phyloP scores from a whole-genome alignment of 768 basidiomycete genomes.

The Termitomyces sp. region DNA sequence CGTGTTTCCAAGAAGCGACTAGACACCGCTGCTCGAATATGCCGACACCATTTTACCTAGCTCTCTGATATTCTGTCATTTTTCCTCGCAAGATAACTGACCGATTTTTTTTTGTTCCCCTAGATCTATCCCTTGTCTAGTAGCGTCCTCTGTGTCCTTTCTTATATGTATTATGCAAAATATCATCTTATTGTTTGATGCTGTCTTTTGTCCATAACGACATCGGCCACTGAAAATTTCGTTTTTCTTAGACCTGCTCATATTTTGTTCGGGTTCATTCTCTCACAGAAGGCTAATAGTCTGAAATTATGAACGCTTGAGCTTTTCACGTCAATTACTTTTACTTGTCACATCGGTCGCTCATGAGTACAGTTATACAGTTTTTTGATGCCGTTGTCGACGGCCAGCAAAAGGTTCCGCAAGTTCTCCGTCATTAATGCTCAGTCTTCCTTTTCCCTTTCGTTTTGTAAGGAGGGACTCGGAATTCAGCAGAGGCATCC shows the following conservation, averaged over 20 bases:
- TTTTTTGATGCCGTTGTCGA: background rate
- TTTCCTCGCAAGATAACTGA: background rate
- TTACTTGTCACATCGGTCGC: background rate
- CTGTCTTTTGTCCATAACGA: background rate
- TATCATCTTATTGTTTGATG: background rate
- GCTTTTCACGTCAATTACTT: background rate
- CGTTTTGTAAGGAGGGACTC: background rate
- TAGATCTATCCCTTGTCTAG: background rate
- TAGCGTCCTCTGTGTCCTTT: background rate
- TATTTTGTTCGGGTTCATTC: background rate
- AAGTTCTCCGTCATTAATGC: background rate
- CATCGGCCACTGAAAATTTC: background rate
- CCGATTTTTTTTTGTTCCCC: background rate
- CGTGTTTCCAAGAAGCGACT: conserved; percentile 91
- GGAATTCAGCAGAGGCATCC: background rate
- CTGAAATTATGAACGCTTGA: background rate
- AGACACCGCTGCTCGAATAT: conserved; percentile 75
- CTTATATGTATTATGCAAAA: background rate
- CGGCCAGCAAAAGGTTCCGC: background rate
- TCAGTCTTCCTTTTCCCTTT: background rate
- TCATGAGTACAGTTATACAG: background rate
- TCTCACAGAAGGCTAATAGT: background rate
- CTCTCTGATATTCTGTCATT: conserved; percentile 46
- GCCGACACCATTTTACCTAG: conserved; percentile 68
- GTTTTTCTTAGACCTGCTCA: background rate